phyloP scores from a whole-genome alignment of 169 alveolate species.

The Fabrea salina region DNA sequence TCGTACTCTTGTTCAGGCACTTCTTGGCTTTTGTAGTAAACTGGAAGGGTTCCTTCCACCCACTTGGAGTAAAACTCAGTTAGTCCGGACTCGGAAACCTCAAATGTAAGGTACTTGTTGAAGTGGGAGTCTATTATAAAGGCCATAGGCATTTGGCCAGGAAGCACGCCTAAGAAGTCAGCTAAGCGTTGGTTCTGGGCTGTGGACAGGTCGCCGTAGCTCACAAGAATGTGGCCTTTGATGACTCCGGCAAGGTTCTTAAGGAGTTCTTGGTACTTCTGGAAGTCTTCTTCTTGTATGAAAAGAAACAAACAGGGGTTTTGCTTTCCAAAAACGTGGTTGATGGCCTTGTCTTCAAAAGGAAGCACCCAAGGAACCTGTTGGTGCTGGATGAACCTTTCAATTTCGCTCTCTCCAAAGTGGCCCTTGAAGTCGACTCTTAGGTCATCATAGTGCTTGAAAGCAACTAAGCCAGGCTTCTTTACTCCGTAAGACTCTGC shows the following conservation, averaged over 20 bases:
- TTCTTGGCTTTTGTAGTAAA: constrained; percentile 32
- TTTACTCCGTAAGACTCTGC: not conserved
- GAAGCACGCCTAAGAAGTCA: constrained; percentile 20
- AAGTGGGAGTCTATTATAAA: not conserved
- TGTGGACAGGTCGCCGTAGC: not conserved
- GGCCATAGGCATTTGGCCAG: constrained; percentile 12
- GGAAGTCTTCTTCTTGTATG: constrained; percentile 1
- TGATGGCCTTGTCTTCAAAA: constrained; percentile 4
- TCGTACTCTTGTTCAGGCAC: constrained; percentile 52
- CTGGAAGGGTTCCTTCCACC: not conserved
- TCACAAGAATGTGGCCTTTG: not conserved
- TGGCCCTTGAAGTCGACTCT: not conserved
- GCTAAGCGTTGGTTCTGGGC: not conserved
- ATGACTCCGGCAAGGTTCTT: not conserved
- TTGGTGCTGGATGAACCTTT: not conserved
- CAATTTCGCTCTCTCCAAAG: constrained; percentile 1
- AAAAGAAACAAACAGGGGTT: constrained; percentile 31
- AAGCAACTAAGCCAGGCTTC: not conserved
- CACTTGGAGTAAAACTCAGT: not conserved
- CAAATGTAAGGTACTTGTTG: not conserved
- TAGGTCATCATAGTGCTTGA: constrained; percentile 12
- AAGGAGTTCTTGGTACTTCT: not conserved
- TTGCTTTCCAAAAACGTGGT: constrained; percentile 15
- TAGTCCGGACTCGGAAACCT: not conserved
- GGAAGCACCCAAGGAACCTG: constrained; percentile 21